Evolutionary conservation across 768 basidiomycete species (phyloP).

Genomic region (Hericium coralloides): DNA sequence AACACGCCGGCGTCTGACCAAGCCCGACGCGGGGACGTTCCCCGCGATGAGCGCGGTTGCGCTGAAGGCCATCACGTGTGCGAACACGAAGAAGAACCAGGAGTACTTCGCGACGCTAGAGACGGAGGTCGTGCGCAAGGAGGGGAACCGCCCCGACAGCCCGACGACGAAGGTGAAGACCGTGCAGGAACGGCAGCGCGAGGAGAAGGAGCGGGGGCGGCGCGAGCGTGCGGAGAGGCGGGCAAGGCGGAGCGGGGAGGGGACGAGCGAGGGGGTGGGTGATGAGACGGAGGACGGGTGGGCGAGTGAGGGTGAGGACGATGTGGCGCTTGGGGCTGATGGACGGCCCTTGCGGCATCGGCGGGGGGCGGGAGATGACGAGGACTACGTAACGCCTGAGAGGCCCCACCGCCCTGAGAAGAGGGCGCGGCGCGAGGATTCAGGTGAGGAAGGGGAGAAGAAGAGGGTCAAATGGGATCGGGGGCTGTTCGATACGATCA

Average conservation of each 20-base stretch:
- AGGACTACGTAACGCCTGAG: conserved; percentile 66
- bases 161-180: conserved; percentile 70
- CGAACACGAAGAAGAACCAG: conserved; percentile 71
- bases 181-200: conserved; percentile 54
- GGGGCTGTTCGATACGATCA: conserved; percentile 52
- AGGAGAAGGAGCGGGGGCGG: conserved; percentile 47
- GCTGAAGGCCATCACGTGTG: conserved; percentile 58
- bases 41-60: conserved; percentile 62
- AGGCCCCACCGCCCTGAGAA: conserved; percentile 33
- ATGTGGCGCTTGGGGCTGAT: conserved; percentile 22
- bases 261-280: neutral
- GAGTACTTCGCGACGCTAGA: conserved; percentile 53
- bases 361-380: conserved; percentile 73
- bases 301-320: conserved; percentile 28
- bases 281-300: conserved; percentile 10
- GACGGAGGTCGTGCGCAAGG: conserved; percentile 61
- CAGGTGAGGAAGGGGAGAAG: conserved; percentile 24
- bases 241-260: conserved; percentile 29
- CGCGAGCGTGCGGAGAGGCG: conserved; percentile 53
- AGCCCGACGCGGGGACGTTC: conserved; percentile 34
- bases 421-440: conserved; percentile 23
- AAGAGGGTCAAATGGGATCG: conserved; percentile 73
- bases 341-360: conserved; percentile 32
- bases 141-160: conserved; percentile 67
- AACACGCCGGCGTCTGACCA: neutral